Evolutionary conservation across 1,284 basidiomycete species (phyloP), one percentile per base, ranked within the genome.

Genomic region (Melanopsichium pennsylvanicum): DNA sequence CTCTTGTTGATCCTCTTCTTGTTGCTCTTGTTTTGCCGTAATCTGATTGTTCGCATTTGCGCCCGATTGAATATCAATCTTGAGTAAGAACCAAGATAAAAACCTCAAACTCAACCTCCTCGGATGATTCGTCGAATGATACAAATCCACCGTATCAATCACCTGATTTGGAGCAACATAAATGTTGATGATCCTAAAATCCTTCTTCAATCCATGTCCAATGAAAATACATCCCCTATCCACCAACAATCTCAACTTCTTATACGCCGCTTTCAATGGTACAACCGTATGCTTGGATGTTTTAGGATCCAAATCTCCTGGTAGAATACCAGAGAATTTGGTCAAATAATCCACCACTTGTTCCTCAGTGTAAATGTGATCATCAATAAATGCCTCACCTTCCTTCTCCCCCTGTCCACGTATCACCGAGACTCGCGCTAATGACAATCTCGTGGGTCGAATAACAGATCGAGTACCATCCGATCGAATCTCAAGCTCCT

Each of bases 111-210:
- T 95, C 16, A 97, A 85, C 61, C 93, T 89, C 19, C 95, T 88
- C 67, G 92, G 90, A 25, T 92, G 88, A 26, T 86, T 84, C 47
- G 87, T 86, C 21, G 93, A 83, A 78, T 92, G 95, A 82, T 93
- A 98, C 19, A 97, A 85, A 81, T 95, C 92, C 54, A 98, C 95
- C 0, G 96, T 98, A 80, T 98, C 95, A 58, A 96, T 90, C 40
- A 99, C 93, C 81, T 96, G 94, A 4, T 90, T 87, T 0, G 92
- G 91, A 0, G 96, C 95, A 6, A 99, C 92, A 77, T 90, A 94
- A 43, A 98, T 92, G 81, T 98, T 98, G 83, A 98, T 97, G 56
- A 96, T 98, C 11, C 96, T 87, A 83, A 98, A 97, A 82, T 98
- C 96, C 81, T 97, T 97, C n/a, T 92, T 90, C n/a, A 98, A 86